Evolutionary conservation across 371 early-diverging fungal species (phyloP), one percentile per base, ranked within the genome.

Genomic region (Funneliformis caledonium): DNA sequence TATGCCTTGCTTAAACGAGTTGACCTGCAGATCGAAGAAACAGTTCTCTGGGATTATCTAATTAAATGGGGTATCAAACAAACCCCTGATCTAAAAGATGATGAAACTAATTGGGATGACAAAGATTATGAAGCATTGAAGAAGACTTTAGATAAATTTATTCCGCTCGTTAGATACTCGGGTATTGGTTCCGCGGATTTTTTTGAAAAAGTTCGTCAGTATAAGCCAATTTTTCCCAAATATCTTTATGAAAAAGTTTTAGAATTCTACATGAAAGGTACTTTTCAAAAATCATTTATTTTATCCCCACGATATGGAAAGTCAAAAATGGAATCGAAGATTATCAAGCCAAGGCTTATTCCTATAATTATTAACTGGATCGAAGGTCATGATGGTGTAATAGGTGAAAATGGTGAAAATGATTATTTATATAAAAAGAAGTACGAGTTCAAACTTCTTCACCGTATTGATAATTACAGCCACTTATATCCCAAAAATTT

Each of bases 41-140:
- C 62, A 64, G 43, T 16, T 11, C 11, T 76, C 1, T 76, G 62
- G 65, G 64, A 50, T 22, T n/a, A n/a, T 11, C 16, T 76, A n/a
- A 61, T 76, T n/a, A 9, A 62, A 9, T 76, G 77, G 77, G 77
- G 77, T 42, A 9, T 76, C 6, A 12, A 31, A 1, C 62, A 64
- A 65, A 76, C n/a, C n/a, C 16, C 61, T 56, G 11, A 47, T 14
- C 22, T 64, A 19, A 48, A n/a, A 33, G 12, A 33, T 4, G 77
- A 60, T 31, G 45, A 33, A 31, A 45, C 64, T 33, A 19, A 76
- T 6, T 76, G 77, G 77, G 37, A 22, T 2, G 19, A 74, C 19
- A 10, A 43, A 33, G 77, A 77, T 43, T 65, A 65, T 43, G 65
- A 14, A 4, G 47, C 43, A 59, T 26, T 77, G 50, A 22, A 45